phyloP scores from a whole-genome alignment of 1,284 basidiomycete species.

The Cronartium quercuum region DNA sequence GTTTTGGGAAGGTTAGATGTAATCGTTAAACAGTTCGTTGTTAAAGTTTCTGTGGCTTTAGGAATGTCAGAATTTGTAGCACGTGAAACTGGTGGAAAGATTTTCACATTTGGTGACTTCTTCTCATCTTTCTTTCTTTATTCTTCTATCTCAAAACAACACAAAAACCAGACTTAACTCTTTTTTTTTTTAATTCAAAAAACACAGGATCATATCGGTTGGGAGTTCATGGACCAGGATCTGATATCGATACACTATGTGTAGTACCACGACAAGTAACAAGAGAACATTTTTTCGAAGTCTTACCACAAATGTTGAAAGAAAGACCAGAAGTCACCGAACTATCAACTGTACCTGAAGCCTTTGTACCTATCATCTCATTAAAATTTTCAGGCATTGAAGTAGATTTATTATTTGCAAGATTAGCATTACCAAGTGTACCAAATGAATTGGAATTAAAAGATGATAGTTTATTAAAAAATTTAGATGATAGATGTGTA shows the following conservation, averaged over 20 bases:
- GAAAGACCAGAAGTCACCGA: conserved; percentile 80
- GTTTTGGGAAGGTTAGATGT: conserved; percentile 83
- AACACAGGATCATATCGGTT: conserved; percentile 52
- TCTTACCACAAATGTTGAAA: conserved; percentile 83
- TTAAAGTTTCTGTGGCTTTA: conserved; percentile 64
- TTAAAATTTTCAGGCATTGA: conserved; percentile 85
- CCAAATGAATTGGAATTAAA: conserved; percentile 82
- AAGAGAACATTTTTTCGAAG: conserved; percentile 89
- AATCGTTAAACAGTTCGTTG: conserved; percentile 90
- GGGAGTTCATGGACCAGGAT: conserved; percentile 90
- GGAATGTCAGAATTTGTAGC: conserved; percentile 84
- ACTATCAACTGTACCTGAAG: conserved; percentile 87
- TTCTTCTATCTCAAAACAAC: neutral
- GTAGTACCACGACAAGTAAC: conserved; percentile 95
- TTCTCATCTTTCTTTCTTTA: conserved; percentile 42
- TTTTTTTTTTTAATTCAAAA: neutral
- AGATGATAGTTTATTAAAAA: conserved; percentile 85
- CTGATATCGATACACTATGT: conserved; percentile 98
- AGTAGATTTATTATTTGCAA: conserved; percentile 80
- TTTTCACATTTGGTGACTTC: conserved; percentile 97
- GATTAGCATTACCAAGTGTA: conserved; percentile 72
- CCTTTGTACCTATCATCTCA: conserved; percentile 92
- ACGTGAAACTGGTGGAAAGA: conserved; percentile 84
- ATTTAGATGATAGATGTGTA: conserved; percentile 89
- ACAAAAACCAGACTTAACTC: neutral